phyloP scores from a whole-genome alignment of 2,329 filamentous ascomycete genomes.

The Xylaria sp. region DNA sequence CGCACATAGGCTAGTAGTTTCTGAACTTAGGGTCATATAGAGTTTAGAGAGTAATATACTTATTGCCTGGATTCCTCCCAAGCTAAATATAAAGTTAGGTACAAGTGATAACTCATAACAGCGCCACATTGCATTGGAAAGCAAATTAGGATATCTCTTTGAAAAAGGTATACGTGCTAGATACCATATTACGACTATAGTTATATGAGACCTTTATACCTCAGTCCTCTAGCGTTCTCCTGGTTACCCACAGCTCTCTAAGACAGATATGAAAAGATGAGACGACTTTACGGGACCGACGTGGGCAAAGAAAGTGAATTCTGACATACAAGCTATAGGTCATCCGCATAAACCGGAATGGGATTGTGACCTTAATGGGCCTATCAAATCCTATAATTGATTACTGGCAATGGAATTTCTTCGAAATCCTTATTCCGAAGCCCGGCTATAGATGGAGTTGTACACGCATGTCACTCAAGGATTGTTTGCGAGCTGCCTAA shows the following conservation, averaged over 20 bases:
- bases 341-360: neutral
- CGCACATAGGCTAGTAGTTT: neutral
- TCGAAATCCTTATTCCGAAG: neutral
- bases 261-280: neutral
- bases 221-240: neutral
- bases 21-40: neutral
- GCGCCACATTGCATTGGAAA: neutral
- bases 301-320: neutral
- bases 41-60: neutral
- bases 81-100: neutral
- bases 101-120: neutral
- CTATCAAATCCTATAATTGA: neutral
- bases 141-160: neutral
- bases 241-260: neutral
- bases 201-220: neutral
- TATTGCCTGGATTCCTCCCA: neutral
- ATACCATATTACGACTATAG: neutral
- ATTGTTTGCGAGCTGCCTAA: neutral
- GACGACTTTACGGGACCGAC: neutral
- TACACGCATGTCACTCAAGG: neutral
- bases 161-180: neutral
- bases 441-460: neutral
- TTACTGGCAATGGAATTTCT: neutral
- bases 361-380: neutral
- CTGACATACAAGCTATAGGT: neutral